Base-by-base conservation (phyloP, 164 flowering plant genomes). In the Kalanchoe fedtschenkoi region DNA sequence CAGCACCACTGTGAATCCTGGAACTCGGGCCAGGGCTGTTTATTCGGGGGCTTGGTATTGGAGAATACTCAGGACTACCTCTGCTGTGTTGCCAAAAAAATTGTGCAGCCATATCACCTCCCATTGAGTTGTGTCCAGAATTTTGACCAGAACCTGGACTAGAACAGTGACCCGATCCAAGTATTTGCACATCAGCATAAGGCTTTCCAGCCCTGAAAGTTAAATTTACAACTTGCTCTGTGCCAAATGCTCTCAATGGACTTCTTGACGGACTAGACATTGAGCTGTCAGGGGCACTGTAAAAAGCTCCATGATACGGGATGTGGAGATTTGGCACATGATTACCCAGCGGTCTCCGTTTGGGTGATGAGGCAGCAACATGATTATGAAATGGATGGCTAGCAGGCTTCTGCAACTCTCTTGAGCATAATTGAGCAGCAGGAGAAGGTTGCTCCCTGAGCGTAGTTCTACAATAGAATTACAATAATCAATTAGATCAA, bases 251-350 rank as follows among this genome's bases (percentile, higher is more conserved):
- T 74, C 87, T 80, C 76, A 86, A 72, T 37, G 96, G 96, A 73
- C 98, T 92, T 74, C 87, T 85, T 33, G 96, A 84, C 62, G 96
- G 98, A 75, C 96, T 91, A 51, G 95, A 89, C 86, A 86, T 76
- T 26, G 96, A 87, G 75, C 98, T 91, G 69, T 89, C 95, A 38
- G 92, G 92, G 72, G 89, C 92, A 81, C 86, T 89, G 61, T 61
- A 78, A 32, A 87, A 74, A 58, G 84, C 79, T 71, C 83, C 82
- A 61, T 71, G 73, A 21, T 29, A 66, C 64, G 88, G 88, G 57
- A 85, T 78, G 68, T 78, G 96, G 65, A 89, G 62, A 68, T 79
- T 82, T 34, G 82, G 76, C 22, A 83, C 73, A 63, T 82, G 80
- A 47, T 69, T 66, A 62, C 75, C 66, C 32, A 80, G 69, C 32